Conservation (phyloP, 2,329 filamentous ascomycete genomes). For the Penicillium sp. region DNA sequence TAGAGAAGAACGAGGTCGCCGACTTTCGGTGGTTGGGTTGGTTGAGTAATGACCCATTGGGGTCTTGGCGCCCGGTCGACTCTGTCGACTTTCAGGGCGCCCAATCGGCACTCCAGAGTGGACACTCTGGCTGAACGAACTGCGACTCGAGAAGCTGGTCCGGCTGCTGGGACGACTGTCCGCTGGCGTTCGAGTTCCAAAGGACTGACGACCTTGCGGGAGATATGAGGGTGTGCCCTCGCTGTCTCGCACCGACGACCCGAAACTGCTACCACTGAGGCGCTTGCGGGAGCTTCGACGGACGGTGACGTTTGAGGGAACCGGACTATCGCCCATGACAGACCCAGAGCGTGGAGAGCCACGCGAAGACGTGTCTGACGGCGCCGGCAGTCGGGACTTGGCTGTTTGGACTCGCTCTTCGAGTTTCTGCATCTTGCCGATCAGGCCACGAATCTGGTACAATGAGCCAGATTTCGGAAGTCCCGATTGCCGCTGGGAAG, state of each 20-base stretch:
- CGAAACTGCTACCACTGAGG: conserved; percentile 40
- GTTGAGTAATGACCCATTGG: conserved; percentile 54
- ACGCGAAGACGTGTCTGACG: conserved; percentile 68
- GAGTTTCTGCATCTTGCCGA: conserved; percentile 93
- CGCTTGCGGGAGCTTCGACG: conserved; percentile 42
- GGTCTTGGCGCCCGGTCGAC: conserved; percentile 56
- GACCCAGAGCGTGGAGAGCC: conserved; percentile 64
- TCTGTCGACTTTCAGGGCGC: conserved; percentile 61
- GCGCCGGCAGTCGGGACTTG: conserved; percentile 83
- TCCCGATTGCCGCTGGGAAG: conserved; percentile 37
- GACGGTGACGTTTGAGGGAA: conserved; percentile 54
- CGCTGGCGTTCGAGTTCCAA: conserved; percentile 40
- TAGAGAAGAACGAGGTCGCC: conserved; percentile 65
- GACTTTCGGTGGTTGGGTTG: conserved; percentile 44
- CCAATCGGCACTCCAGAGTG: conserved; percentile 40
- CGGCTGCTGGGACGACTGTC: conserved; percentile 68
- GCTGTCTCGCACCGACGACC: conserved; percentile 35
- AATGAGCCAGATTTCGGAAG: conserved; percentile 65
- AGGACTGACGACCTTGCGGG: conserved; percentile 43
- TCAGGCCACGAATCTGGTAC: conserved; percentile 86
- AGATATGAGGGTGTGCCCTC: conserved; percentile 34
- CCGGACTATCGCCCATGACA: conserved; percentile 43
- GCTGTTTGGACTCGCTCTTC: conserved; percentile 89
- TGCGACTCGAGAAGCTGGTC: conserved; percentile 52
- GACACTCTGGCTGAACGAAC: conserved; percentile 39